phyloP scores from a whole-genome alignment of 108 stramenopile species.

The Cyclotella distinguenda region DNA sequence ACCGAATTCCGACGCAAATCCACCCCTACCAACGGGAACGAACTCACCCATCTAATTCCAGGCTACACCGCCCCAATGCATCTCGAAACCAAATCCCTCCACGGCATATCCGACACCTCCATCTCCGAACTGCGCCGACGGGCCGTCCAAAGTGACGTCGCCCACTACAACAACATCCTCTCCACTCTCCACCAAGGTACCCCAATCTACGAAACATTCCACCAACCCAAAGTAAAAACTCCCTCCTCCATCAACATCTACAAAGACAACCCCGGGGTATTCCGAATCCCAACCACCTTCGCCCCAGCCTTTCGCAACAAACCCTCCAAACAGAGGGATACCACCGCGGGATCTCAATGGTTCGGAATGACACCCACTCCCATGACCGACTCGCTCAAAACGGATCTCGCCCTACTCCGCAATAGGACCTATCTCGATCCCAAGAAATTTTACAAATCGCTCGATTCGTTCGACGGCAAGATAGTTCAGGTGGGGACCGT shows the following conservation, averaged over 20 bases:
- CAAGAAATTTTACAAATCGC: constrained; percentile 94
- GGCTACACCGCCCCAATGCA: constrained; percentile 78
- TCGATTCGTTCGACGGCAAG: constrained; percentile 57
- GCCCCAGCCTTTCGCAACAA: constrained; percentile 54
- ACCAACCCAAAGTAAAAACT: constrained; percentile 24
- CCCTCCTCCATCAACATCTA: constrained; percentile 25
- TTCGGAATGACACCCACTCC: constrained; percentile 69
- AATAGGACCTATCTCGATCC: constrained; percentile 94
- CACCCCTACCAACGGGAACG: constrained; percentile 48
- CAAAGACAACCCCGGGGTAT: constrained; percentile 17
- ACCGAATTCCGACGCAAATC: neutral
- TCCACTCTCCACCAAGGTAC: constrained; percentile 4
- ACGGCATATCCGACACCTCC: constrained; percentile 20
- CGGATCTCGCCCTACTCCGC: constrained; percentile 68
- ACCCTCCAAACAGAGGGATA: constrained; percentile 43
- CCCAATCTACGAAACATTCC: constrained; percentile 6
- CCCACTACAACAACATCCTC: constrained; percentile 30
- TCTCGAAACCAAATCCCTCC: constrained; percentile 49
- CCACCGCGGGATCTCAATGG: constrained; percentile 72
- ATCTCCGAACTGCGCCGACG: constrained; percentile 47
- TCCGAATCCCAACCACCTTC: constrained; percentile 20
- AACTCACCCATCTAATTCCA: constrained; percentile 72
- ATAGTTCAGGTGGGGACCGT: constrained; percentile 86
- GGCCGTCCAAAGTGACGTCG: constrained; percentile 46
- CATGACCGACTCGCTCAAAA: constrained; percentile 63